Percentiles rank a stretch among this genome's conserved stretches.
Conservation (phyloP, 495 filamentous ascomycete species). For the Baudoinia panamericana region DNA sequence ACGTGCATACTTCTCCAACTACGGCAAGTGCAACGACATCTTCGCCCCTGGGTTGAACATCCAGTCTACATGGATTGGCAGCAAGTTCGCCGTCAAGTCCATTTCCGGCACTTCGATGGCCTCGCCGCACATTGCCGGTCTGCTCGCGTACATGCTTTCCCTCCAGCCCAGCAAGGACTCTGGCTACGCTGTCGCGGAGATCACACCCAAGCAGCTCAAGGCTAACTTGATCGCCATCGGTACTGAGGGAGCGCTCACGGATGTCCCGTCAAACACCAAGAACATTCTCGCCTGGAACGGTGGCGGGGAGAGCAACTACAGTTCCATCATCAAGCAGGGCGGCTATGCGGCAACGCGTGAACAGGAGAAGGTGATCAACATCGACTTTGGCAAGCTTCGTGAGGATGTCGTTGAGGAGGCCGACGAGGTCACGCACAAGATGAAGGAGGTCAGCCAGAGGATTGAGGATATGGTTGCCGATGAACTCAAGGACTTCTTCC, state of each 20-base stretch:
- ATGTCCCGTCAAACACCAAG: slow-evolving; percentile 72
- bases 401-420: slow-evolving; percentile 18
- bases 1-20: slow-evolving; percentile 99
- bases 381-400: slow-evolving; percentile 23
- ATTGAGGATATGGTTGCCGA: slow-evolving; percentile 40
- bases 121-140: slow-evolving; percentile 90
- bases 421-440: slow-evolving; percentile 12
- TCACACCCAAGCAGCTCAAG: slow-evolving; percentile 94
- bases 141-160: slow-evolving; percentile 94
- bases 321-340: slow-evolving; percentile 62
- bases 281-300: slow-evolving; percentile 98
- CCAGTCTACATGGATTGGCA: slow-evolving; percentile 93
- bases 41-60: slow-evolving; percentile 97
- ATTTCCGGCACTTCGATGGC: slow-evolving; percentile 99
- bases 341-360: slow-evolving; percentile 35
- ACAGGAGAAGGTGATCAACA: slow-evolving; percentile 14
- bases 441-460: slow-evolving; percentile 17
- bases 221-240: slow-evolving; percentile 69
- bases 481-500: slow-evolving; percentile 37
- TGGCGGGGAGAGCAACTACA: slow-evolving; percentile 83
- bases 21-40: slow-evolving; percentile 97
- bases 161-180: slow-evolving; percentile 83
- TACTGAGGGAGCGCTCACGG: slow-evolving; percentile 63
- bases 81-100: slow-evolving; percentile 85
- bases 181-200: slow-evolving; percentile 71